Base-by-base conservation (phyloP, 129 eudicot genomes). In the Daucus carota region DNA sequence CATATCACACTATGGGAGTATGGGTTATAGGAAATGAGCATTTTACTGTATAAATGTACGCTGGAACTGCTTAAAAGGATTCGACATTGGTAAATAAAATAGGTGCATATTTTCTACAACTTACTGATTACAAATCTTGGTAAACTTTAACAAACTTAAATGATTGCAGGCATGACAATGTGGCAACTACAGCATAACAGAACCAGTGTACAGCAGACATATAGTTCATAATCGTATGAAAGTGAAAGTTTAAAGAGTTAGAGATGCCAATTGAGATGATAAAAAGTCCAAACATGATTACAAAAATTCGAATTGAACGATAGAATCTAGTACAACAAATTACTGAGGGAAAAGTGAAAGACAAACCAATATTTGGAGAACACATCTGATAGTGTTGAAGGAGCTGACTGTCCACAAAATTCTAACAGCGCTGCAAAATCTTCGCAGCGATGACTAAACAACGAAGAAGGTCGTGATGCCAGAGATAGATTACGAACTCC, bases 401-500 rank as follows among this genome's bases (percentile, higher is more conserved):
- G 95, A 59, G 84, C 76, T 57, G 91, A 85, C 89, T 91, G 96
- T 47, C 90, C 92, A 84, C 99, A 95, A 70, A 91, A 88, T 76
- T 81, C 75, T 77, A 92, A 80, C 32, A 95, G 77, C 8, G 88
- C 87, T 29, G 79, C 79, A 57, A 91, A 82, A 9, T 97, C 85
- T 78, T 89, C 85, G 84, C 82, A 80, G 10, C 47, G 73, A 68
- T 81, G 87, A 77, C 74, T 85, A 24, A 78, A 88, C 75, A 86
- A 63, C 17, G 85, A 80, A 81, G 90, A 75, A 72, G 83, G 74
- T 60, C 78, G 82, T 34, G 93, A 87, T 65, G 91, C 74, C 81
- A 94, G 73, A 11, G 91, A 95, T 24, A 95, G 89, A 69, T 88
- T 86, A 47, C 84, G 79, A 80, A 95, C 78, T 10, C 78, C 89